Conservation (phyloP, 345 rosid species). For the Hibiscus syriacus region DNA sequence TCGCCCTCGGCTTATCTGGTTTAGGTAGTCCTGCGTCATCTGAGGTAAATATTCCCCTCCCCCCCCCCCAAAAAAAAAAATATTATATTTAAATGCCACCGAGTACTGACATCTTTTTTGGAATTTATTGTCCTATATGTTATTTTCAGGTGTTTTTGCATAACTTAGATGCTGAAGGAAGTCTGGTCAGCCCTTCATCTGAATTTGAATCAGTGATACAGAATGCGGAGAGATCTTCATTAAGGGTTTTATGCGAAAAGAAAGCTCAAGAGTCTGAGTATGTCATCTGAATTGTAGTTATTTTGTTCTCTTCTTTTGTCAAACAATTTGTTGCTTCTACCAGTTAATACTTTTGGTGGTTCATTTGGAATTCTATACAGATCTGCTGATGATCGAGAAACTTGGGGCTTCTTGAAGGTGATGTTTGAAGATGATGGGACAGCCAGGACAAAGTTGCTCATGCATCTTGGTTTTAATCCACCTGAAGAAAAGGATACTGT, state of each 20-base stretch:
- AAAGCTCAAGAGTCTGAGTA: constrained; percentile 83
- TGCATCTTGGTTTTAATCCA: constrained; percentile 84
- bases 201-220: constrained; percentile 89
- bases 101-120: neutral
- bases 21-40: constrained; percentile 42
- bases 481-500: constrained; percentile 51
- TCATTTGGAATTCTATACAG: constrained; percentile 32
- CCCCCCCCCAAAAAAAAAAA: too few species aligned
- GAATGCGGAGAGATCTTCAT: constrained; percentile 65
- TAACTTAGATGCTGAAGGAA: constrained; percentile 68
- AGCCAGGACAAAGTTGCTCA: constrained; percentile 78
- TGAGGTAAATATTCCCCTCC: constrained; percentile 44
- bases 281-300: constrained; percentile 20
- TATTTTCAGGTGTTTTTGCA: constrained; percentile 65
- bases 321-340: neutral
- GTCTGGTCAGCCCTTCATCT: constrained; percentile 67
- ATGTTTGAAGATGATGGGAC: constrained; percentile 96
- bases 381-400: constrained; percentile 77
- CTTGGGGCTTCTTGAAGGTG: constrained; percentile 88
- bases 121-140: constrained; percentile 13
- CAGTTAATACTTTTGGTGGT: constrained; percentile 3
- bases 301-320: constrained; percentile 5
- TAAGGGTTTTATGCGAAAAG: constrained; percentile 75
- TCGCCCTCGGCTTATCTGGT: constrained; percentile 38
- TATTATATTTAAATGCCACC: constrained; percentile 2